phyloP scores from a whole-genome alignment of 805 yeast species.

The Priceomyces medius region DNA sequence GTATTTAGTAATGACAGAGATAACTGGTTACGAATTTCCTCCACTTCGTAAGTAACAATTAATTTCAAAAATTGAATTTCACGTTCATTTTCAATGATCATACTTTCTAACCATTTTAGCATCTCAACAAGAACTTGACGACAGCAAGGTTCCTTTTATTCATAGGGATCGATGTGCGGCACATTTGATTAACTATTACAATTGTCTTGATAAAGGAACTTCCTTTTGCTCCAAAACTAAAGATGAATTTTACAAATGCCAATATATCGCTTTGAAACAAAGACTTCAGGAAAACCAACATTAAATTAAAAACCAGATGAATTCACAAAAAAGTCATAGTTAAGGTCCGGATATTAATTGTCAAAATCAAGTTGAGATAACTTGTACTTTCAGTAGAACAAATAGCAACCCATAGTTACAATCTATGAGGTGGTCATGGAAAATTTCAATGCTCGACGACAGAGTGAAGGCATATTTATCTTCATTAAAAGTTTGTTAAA shows the following conservation, averaged over 20 bases:
- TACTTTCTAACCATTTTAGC: conserved; percentile 12
- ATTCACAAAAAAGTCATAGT: too few relatives aligned
- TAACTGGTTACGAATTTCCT: conserved; percentile 16
- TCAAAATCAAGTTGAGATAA: too few relatives aligned
- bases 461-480: too few relatives aligned
- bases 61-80: not conserved
- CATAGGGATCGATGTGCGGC: conserved; percentile 47
- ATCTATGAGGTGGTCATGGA: too few relatives aligned
- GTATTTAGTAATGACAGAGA: not conserved
- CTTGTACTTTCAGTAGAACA: too few relatives aligned
- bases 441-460: too few relatives aligned
- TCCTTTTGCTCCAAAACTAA: conserved; percentile 39
- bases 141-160: conserved; percentile 40
- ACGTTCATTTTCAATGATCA: not conserved
- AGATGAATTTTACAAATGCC: conserved; percentile 46
- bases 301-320: conserved; percentile 1
- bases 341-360: too few relatives aligned
- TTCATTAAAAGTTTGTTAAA: too few relatives aligned
- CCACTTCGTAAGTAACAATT: conserved; percentile 17
- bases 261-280: conserved; percentile 40
- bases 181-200: conserved; percentile 40
- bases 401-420: too few relatives aligned
- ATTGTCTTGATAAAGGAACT: conserved; percentile 44
- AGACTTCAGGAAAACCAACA: conserved; percentile 31
- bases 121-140: conserved; percentile 39